phyloP scores from a whole-genome alignment of 345 rosid genomes.

The Populus pruinosa region DNA sequence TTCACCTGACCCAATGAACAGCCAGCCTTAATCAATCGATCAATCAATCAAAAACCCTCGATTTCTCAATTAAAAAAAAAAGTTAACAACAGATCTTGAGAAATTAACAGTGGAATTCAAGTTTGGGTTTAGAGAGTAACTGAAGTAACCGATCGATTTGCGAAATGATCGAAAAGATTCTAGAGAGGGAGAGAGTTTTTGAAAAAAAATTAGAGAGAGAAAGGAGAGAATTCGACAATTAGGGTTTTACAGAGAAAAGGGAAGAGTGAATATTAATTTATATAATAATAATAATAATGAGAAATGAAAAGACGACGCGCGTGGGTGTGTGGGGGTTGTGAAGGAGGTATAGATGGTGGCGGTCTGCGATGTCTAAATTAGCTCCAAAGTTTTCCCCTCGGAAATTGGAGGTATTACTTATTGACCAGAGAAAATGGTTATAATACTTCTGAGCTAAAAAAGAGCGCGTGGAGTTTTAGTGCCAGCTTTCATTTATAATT shows the following conservation, averaged over 20 bases:
- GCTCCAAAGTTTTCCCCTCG: neutral
- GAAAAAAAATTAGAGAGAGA: neutral
- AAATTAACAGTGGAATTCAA: neutral
- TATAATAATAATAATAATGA: neutral
- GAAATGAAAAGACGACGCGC: neutral
- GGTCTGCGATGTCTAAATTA: neutral
- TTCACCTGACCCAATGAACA: constrained; percentile 14
- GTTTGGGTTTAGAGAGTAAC: neutral
- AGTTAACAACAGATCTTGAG: neutral
- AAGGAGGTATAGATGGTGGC: neutral
- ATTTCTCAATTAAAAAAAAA: neutral
- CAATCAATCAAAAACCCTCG: constrained; percentile 15
- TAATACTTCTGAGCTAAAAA: no score
- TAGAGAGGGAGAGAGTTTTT: neutral
- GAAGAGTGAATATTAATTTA: neutral
- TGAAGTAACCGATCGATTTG: neutral
- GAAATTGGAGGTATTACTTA: neutral
- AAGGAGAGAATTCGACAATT: neutral
- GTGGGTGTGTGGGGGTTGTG: neutral
- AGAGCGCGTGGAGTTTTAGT: no score
- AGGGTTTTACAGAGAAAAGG: constrained; percentile 19
- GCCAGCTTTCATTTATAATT: no score
- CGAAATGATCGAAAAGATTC: neutral
- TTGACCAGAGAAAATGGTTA: neutral
- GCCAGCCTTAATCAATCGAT: constrained; percentile 18